Conservation (phyloP, 805 yeast genomes). For the Saccharomycopsis lassenensis region DNA sequence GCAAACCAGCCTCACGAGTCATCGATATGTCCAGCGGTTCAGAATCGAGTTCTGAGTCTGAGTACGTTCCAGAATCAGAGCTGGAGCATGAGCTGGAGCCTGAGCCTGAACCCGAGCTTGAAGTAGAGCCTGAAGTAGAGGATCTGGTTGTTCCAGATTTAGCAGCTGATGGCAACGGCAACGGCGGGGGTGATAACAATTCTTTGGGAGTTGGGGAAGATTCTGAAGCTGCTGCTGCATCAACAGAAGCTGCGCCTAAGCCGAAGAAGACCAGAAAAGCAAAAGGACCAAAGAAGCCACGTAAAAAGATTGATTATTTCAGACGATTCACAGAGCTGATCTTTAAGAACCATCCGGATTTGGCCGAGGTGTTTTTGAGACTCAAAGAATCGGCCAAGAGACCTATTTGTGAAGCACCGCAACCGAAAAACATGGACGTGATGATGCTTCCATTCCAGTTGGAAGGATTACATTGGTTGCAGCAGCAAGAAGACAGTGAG, state of each 20-base stretch:
- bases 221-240: too few relatives aligned
- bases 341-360: slow-evolving; percentile 68
- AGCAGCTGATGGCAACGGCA: too few relatives aligned
- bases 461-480: slow-evolving; percentile 88
- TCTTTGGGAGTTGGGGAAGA: too few relatives aligned
- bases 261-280: slow-evolving; percentile 14
- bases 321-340: slow-evolving; percentile 59
- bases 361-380: slow-evolving; percentile 59
- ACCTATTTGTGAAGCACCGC: slow-evolving; percentile 46
- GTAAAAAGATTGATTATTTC: slow-evolving; percentile 47
- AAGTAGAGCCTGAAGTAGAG: too few relatives aligned
- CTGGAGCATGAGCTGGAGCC: too few relatives aligned
- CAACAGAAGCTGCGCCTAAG: slow-evolving; percentile 15
- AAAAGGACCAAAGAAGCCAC: slow-evolving; percentile 29
- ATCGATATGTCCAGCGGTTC: too few relatives aligned
- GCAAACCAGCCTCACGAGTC: too few relatives aligned
- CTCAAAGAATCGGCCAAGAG: slow-evolving; percentile 39
- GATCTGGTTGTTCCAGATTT: too few relatives aligned
- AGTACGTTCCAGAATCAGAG: too few relatives aligned
- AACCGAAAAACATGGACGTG: slow-evolving; percentile 71
- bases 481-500: slow-evolving; percentile 65
- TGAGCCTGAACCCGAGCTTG: too few relatives aligned
- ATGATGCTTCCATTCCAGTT: slow-evolving; percentile 78
- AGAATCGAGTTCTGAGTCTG: too few relatives aligned
- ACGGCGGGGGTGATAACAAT: too few relatives aligned